These are phyloP conservation scores for Sanghuangporus baumii DNA, from an alignment of 1,284 basidiomycete genomes.

Conservation along the genomic window DNA sequence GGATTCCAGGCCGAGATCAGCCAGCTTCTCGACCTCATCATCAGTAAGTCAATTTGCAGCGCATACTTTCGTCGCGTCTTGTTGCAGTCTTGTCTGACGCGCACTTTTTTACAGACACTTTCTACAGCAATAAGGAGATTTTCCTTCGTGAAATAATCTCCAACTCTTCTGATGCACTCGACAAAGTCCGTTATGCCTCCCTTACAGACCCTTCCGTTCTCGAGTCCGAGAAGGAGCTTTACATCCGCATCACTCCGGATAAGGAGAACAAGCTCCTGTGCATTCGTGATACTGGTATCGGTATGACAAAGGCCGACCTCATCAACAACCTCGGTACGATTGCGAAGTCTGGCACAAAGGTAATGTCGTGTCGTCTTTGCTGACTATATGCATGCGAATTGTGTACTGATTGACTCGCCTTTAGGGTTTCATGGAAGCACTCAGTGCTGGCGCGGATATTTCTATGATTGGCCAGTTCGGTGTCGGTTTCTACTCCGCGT, in stretches of 20 bases:
- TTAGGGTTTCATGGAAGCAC: constrained; percentile 96
- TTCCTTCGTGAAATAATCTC: constrained; percentile 96
- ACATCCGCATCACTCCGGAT: constrained; percentile 90
- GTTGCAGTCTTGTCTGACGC: constrained; percentile 7
- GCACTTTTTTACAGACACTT: constrained; percentile 62
- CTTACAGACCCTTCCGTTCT: constrained; percentile 87
- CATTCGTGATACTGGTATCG: constrained; percentile 96
- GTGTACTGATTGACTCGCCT: constrained; percentile 16
- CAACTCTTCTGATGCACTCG: constrained; percentile 90
- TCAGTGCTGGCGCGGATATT: constrained; percentile 95
- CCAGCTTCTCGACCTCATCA: constrained; percentile 88
- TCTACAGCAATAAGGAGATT: constrained; percentile 99
- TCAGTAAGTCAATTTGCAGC: constrained; percentile 58
- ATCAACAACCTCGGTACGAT: constrained; percentile 99
- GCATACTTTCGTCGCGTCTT: not conserved
- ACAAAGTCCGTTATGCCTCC: constrained; percentile 94
- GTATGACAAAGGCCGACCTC: constrained; percentile 98
- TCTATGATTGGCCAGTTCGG: constrained; percentile 94
- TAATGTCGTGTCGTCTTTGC: constrained; percentile 29
- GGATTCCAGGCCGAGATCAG: constrained; percentile 98
- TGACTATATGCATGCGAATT: constrained; percentile 9
- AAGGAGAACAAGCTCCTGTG: constrained; percentile 92
- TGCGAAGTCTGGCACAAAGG: constrained; percentile 95
- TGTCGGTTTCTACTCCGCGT: constrained; percentile 99
- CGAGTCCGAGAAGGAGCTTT: constrained; percentile 85